Conservation (phyloP, 306 rosid species). For the Glycine soja region DNA sequence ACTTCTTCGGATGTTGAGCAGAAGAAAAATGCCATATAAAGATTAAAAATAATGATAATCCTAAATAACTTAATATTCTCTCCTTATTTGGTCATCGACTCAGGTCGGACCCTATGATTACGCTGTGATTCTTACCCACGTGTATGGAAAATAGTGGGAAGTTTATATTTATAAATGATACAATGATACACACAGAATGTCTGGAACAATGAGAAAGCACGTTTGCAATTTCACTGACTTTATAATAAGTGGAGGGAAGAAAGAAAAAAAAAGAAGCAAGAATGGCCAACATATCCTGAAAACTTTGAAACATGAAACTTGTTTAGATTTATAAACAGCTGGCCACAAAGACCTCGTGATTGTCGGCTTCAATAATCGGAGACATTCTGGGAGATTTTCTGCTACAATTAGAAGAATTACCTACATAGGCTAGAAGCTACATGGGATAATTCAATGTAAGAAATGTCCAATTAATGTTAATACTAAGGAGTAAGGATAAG, state of each 20-base stretch:
- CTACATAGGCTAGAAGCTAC: too few relatives aligned
- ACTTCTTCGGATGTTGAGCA: too few relatives aligned
- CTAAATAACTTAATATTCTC: too few relatives aligned
- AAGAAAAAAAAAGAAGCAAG: slow-evolving; percentile 24
- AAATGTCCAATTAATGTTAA: too few relatives aligned
- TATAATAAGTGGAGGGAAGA: slow-evolving; percentile 31
- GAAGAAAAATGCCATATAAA: too few relatives aligned
- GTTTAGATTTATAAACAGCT: slow-evolving; percentile 39
- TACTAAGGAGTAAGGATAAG: too few relatives aligned
- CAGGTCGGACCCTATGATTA: too few relatives aligned
- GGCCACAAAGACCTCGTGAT: slow-evolving; percentile 50
- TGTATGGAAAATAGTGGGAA: slow-evolving; percentile 19
- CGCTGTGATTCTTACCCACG: too few relatives aligned
- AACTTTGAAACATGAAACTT: slow-evolving; percentile 52
- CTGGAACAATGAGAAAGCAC: slow-evolving; percentile 51
- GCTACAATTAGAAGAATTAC: too few relatives aligned
- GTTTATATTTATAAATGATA: slow-evolving; percentile 32
- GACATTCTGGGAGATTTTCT: background rate
- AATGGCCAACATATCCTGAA: slow-evolving; percentile 40
- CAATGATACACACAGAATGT: slow-evolving; percentile 42
- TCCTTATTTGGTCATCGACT: too few relatives aligned
- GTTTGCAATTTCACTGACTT: slow-evolving; percentile 49
- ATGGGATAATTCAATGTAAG: too few relatives aligned
- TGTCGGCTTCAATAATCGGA: slow-evolving; percentile 47
- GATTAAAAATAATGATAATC: too few relatives aligned